Evolutionary conservation across 208 protist species (phyloP).

Genomic region (Porcisia deanei): DNA sequence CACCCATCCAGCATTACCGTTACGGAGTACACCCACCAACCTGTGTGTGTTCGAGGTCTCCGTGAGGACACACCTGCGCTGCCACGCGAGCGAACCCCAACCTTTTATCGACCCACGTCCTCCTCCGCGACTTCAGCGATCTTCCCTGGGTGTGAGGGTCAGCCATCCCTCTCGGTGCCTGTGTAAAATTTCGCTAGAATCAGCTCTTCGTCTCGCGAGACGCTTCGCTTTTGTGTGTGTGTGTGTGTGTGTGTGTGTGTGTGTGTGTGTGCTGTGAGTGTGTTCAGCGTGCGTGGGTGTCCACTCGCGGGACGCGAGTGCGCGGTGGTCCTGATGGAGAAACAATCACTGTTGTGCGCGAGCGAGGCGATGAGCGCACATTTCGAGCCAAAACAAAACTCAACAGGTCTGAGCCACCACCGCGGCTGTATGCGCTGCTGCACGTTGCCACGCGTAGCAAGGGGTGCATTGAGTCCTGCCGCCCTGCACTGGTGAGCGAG

Average conservation of each 20-base stretch:
- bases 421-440: background rate
- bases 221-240: slow-evolving; percentile 10
- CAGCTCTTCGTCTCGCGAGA: background rate
- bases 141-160: slow-evolving; percentile 25
- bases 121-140: background rate
- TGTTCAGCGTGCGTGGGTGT: background rate
- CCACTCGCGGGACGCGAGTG: background rate
- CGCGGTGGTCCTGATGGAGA: slow-evolving; percentile 24
- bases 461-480: slow-evolving; percentile 33
- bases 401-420: slow-evolving; percentile 26
- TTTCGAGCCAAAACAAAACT: slow-evolving; percentile 33
- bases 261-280: background rate
- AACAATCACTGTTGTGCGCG: slow-evolving; percentile 16
- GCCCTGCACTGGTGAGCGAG: slow-evolving; percentile 10
- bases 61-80: too few relatives aligned
- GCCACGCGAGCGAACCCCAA: too few relatives aligned
- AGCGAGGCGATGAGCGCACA: slow-evolving; percentile 31
- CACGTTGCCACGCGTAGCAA: background rate
- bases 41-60: too few relatives aligned
- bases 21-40: too few relatives aligned
- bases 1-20: too few relatives aligned
- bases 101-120: too few relatives aligned
- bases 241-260: background rate
- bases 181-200: slow-evolving; percentile 21
- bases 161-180: slow-evolving; percentile 20